Percentiles rank a stretch among this genome's conserved stretches.
phyloP scores from a whole-genome alignment of 2,329 filamentous ascomycete genomes.

The Fusarium torreyae region DNA sequence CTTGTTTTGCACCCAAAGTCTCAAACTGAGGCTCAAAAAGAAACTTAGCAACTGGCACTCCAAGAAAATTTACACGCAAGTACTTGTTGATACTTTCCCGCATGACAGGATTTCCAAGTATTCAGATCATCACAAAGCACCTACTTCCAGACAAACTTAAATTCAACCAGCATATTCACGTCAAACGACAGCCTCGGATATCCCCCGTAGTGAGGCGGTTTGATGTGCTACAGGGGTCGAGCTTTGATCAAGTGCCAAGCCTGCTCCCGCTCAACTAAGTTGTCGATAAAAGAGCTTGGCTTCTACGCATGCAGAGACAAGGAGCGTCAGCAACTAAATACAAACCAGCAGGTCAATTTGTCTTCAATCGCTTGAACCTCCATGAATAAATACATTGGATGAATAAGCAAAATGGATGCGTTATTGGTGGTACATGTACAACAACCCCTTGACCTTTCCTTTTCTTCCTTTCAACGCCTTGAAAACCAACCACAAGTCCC shows the following conservation, averaged over 20 bases:
- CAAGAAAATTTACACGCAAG: too few relatives aligned
- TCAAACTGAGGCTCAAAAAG: slow-evolving; percentile 23
- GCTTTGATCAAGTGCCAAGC: slow-evolving; percentile 38
- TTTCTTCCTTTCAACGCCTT: slow-evolving; percentile 29
- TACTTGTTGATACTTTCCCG: too few relatives aligned
- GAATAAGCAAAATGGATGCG: neutral
- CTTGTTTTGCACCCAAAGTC: slow-evolving; percentile 35
- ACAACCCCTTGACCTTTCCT: neutral
- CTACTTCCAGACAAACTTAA: neutral
- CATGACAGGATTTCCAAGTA: too few relatives aligned
- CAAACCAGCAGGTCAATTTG: neutral
- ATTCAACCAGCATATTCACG: neutral
- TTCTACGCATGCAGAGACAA: neutral
- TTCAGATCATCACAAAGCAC: neutral
- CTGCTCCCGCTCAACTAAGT: slow-evolving; percentile 15
- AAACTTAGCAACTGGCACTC: neutral
- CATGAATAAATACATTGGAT: slow-evolving; percentile 3
- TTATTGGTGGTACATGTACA: slow-evolving; percentile 10
- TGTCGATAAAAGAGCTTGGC: slow-evolving; percentile 17
- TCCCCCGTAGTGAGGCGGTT: slow-evolving; percentile 13
- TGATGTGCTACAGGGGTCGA: slow-evolving; percentile 38
- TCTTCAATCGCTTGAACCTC: neutral
- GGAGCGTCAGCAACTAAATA: neutral
- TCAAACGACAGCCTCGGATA: neutral
- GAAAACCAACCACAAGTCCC: slow-evolving; percentile 1